Base-by-base conservation (phyloP, 306 rosid genomes). In the Ormosia semicastrata region DNA sequence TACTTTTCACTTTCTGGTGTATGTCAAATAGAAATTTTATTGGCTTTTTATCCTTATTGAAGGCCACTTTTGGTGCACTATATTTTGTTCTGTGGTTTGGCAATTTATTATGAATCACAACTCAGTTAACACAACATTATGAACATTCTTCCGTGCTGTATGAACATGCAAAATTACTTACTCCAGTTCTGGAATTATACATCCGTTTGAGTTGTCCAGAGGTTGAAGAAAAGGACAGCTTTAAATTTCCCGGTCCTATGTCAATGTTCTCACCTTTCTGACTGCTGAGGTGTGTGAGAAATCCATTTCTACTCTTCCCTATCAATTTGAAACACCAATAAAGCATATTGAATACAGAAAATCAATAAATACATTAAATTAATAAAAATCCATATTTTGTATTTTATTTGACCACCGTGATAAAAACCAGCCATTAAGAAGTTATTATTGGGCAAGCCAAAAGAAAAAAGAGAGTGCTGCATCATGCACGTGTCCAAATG, bases 141-240 rank as follows among this genome's bases (percentile, higher is more conserved):
- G 59, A 52, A 67, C 54, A 73, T 43, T 72, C 18, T 57, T 37
- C 4, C 57, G 36, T 76, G 68, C 17, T 43, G 37, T 65, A 56
- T 62, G 49, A 9, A 82, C 37, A 63, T 53, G 80, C 30, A 44
- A 82, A 92, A 71, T 33, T 83, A 85, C 89, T 88, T 85, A 95
- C 98, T 84, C 91, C 94, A 13, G 89, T 89, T 87, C 59, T 87
- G 30, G 87, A 84, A 80, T 89, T 93, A 80, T 89, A 86, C 34
- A 95, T 93, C 81, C 92, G 86, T 72, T 83, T 71, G 71, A 95
- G 94, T 84, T 93, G 94, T 72, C 98, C 98, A 10, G 98, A 87
- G 71, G 91, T 69, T 32, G 73, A 80, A 49, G 97, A 95, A 74
- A 93, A 93, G 4, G 95, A 87, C 94, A 95, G 52, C 87, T 95